Evolutionary conservation across 495 filamentous ascomycete genomes (phyloP).

Genomic region (Aspergillus cavernicola): DNA sequence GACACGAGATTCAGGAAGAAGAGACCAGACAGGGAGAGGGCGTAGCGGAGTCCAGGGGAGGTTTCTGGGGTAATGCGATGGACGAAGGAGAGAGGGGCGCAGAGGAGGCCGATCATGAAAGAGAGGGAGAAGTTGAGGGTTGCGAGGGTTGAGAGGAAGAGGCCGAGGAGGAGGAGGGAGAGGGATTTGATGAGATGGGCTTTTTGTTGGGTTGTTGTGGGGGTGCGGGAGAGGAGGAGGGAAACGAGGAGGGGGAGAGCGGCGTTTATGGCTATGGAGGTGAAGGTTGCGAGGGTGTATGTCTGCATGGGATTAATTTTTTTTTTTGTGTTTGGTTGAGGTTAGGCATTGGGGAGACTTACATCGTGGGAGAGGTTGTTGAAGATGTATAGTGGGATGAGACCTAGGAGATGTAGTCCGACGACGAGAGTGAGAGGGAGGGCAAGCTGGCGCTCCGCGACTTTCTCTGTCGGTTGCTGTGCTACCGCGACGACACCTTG

Average conservation of each 20-base stretch:
- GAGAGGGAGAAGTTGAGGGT: slow-evolving; percentile 96
- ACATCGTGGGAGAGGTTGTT: slow-evolving; percentile 68
- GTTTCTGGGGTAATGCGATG: slow-evolving; percentile 39
- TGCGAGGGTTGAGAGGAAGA: slow-evolving; percentile 86
- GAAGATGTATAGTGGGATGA: slow-evolving; percentile 82
- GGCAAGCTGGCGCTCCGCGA: slow-evolving; percentile 69
- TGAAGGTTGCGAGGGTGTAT: slow-evolving; percentile 46
- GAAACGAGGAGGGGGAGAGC: slow-evolving; percentile 55
- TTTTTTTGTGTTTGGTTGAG: background rate
- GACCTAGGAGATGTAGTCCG: slow-evolving; percentile 69
- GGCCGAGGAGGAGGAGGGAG: slow-evolving; percentile 85
- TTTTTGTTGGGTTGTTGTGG: slow-evolving; percentile 62
- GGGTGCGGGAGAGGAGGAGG: slow-evolving; percentile 47
- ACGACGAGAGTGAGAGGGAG: slow-evolving; percentile 72
- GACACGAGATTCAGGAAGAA: slow-evolving; percentile 56
- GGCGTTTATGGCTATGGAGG: slow-evolving; percentile 56
- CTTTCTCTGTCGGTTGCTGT: slow-evolving; percentile 20
- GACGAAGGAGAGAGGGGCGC: slow-evolving; percentile 71
- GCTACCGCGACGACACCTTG: slow-evolving; percentile 1
- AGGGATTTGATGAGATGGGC: slow-evolving; percentile 80
- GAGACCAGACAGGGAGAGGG: slow-evolving; percentile 24
- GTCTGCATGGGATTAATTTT: slow-evolving; percentile 38
- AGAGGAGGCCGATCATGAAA: slow-evolving; percentile 76
- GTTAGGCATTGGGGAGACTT: slow-evolving; percentile 26
- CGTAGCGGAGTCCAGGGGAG: slow-evolving; percentile 19